Base-by-base conservation (phyloP, 306 rosid genomes). In the Canavalia gladiata region DNA sequence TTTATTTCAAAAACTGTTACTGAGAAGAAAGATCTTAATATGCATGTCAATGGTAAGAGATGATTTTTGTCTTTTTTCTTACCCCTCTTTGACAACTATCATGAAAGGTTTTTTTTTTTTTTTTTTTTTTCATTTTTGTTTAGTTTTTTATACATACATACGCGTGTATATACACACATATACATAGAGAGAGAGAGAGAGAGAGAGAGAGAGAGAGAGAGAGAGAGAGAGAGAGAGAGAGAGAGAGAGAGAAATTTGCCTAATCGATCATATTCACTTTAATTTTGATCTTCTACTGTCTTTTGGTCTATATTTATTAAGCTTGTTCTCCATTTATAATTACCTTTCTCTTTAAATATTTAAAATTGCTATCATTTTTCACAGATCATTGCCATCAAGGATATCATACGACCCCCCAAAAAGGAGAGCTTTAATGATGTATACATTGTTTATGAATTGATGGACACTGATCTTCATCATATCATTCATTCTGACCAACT, bases 391-490 rank as follows among this genome's bases (percentile, higher is more conserved):
- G 84, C 84, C 71, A 87, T 87, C 79, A 87, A 85, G 85, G 87
- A 82, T 67, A 89, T 84, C 63, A 76, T 81, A 66, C 72, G 86
- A 51, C 90, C 90, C 54, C 86, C 85, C 7, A 75, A 78, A 71
- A 89, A 75, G 77, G 85, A 81, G 51, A 84, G 76, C 35, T 84
- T 81, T 68, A 81, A 84, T 75, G 83, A 87, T 70, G 90, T 81
- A 37, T 82, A 69, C 83, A 81, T 85, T 77, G 90, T 85, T 25
- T 87, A 84, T 81, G 90, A 87, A 66, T 66, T 87, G 80, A 87
- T 87, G 89, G 89, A 87, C 86, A 87, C 89, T 83, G 85, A 87
- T 70, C 89, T 87, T 66, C 90, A 87, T 72, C 90, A 84, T 28
- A 87, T 87, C 46, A 87, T 87, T 84, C 90, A 82, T 68, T 84